Base-by-base conservation (phyloP, 2,329 filamentous ascomycete genomes). In the Arthrobotrys iridis region DNA sequence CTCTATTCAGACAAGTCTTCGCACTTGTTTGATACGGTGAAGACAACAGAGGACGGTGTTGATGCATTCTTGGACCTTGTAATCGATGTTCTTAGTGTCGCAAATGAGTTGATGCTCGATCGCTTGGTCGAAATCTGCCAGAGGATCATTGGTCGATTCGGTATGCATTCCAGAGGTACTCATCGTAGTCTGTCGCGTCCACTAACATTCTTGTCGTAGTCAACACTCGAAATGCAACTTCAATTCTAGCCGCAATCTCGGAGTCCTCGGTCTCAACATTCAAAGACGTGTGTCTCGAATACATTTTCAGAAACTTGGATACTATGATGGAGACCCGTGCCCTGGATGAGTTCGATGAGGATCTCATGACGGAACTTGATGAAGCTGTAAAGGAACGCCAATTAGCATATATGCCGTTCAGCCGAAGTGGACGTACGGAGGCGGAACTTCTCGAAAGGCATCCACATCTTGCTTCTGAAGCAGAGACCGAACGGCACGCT, bases 81-180 rank as follows among this genome's bases (percentile, higher is more conserved):
- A 6, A 87, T 98, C 83, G 93, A 97, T 79, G 91, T 98, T 46
- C 90, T 98, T 87, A 89, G 89, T 66, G 90, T 92, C 60, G 93
- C 93, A 10, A 95, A 99, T 80, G 94, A 99, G 82, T 84, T 99
- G 68, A 97, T 99, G 93, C 86, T 99, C 50, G 93, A 97, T 81
- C 87, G 93, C 4, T 84, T 99, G 3, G 93, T 92, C 3, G 92
- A 97, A 81, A 89, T 96, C 26, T 98, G 95, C 81, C 95, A 99
- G 81, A 89, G 88, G 71, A 83, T 93, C 20, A 87, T 98, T 72
- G 93, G 93, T 35, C 88, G 88, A 57, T 96, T 95, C 82, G 88
- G 87, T 88, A 81, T 79, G 85, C 82, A 50, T 24, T 24, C 33
- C 35, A 45, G 37, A 13, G 24, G 59, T 20, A 37, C 43, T 72